A percentile compares a stretch with the other conserved stretches of the same genome.
These are phyloP conservation scores for Cryptosporidium sp. DNA, from an alignment of 169 alveolate genomes.

Conservation along the genomic window DNA sequence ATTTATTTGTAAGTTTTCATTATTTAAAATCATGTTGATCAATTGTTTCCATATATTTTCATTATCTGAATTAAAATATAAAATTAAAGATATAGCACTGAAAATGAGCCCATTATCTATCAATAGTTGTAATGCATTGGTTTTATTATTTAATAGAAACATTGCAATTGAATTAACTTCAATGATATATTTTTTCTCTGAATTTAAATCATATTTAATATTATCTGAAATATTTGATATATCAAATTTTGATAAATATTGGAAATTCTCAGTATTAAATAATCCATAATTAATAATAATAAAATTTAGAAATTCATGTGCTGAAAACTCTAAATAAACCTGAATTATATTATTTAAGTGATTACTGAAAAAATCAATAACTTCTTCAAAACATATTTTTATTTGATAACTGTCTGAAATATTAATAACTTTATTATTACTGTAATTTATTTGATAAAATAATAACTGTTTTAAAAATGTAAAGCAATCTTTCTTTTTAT, in stretches of 20 bases:
- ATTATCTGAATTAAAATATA: constrained; percentile 4
- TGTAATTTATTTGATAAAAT: constrained; percentile 11
- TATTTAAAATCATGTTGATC: neutral
- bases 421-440: neutral
- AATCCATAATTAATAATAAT: neutral
- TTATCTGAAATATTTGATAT: neutral
- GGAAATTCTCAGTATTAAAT: neutral
- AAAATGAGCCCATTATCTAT: constrained; percentile 5
- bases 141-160: constrained; percentile 31
- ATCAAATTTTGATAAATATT: neutral
- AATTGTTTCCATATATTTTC: constrained; percentile 14
- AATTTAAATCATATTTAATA: neutral
- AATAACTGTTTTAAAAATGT: constrained; percentile 5
- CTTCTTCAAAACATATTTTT: neutral
- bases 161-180: constrained; percentile 34
- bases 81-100: constrained; percentile 36
- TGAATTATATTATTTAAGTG: constrained; percentile 5
- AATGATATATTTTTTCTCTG: constrained; percentile 7
- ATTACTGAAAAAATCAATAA: neutral
- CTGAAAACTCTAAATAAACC: constrained; percentile 16
- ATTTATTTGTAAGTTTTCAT: neutral
- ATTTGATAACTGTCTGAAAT: neutral
- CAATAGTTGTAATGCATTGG: constrained; percentile 1
- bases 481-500: constrained; percentile 7
- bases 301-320: neutral